A percentile compares a stretch with the other conserved stretches of the same genome.
Evolutionary conservation across 371 early-diverging fungal genomes (phyloP).

Genomic region (Dichotomocladium elegans): DNA sequence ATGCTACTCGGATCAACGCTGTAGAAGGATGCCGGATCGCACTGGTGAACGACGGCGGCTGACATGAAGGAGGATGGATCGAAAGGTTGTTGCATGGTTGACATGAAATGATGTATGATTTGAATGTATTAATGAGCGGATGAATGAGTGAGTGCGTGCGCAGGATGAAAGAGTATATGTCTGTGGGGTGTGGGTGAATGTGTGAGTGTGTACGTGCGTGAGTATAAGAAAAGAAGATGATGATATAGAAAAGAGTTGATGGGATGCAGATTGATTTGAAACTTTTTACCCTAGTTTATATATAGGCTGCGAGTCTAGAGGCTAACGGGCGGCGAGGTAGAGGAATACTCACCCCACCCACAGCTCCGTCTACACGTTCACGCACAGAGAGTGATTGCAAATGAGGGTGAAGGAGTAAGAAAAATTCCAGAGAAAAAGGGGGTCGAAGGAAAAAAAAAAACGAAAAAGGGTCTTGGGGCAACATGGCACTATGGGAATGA

Average conservation of each 20-base stretch:
- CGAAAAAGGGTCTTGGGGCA: slow-evolving; percentile 9
- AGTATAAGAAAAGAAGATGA: slow-evolving; percentile 2
- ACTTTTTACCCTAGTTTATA: not conserved
- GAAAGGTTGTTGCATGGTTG: slow-evolving; percentile 32
- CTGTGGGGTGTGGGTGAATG: not conserved
- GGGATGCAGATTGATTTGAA: not conserved
- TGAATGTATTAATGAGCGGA: not conserved
- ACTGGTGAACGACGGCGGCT: not conserved
- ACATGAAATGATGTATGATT: slow-evolving; percentile 8
- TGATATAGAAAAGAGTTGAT: not conserved
- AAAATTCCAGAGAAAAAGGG: slow-evolving; percentile 18
- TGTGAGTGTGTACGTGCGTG: not conserved
- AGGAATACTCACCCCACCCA: too few relatives aligned
- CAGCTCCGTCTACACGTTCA: too few relatives aligned
- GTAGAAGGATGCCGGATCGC: not conserved
- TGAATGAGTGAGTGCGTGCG: not conserved
- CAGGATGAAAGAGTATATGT: slow-evolving; percentile 1
- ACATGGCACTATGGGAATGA: slow-evolving; percentile 4
- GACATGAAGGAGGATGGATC: slow-evolving; percentile 30
- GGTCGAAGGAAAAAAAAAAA: not conserved
- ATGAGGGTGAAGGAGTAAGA: slow-evolving; percentile 2
- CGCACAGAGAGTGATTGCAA: slow-evolving; percentile 2
- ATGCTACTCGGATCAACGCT: too few relatives aligned
- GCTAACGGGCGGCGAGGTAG: not conserved
- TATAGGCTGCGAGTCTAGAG: not conserved